Base-by-base conservation (phyloP, 1,284 basidiomycete species). In the Ganoderma boninense region DNA sequence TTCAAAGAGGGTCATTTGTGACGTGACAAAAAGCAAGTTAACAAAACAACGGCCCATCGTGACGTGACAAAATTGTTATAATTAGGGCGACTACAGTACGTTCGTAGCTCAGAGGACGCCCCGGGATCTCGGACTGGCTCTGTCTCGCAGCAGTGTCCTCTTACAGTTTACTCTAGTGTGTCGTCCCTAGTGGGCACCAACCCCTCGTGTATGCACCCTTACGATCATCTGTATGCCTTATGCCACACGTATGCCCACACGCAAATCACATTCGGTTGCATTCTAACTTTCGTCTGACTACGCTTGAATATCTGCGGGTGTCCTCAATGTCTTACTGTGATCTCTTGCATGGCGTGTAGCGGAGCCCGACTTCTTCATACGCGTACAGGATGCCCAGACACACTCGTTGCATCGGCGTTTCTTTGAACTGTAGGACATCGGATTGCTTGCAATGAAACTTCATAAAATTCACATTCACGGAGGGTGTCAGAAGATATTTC, bases 231-330 rank as follows among this genome's bases (percentile, higher is more conserved):
- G 57, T 72, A 73, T 73, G 71, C 67, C 66, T 66, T 74, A 74
- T 73, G 74, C 74, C 52, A 62, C 64, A 66, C 18, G 32, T 67
- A 73, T 72, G 68, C 71, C 35, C 69, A 66, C 60, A 23, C n/a
- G 60, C 60, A 61, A 44, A 62, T 42, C 38, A 23, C 40, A 43
- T 23, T 62, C 23, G 16, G 23, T n/a, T 35, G 18, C 16, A 10
- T 26, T 42, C n/a, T 35, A 57, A 54, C 52, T 4, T 35, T 18
- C 32, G 32, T 14, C 16, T 35, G 54, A 57, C 16, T 57, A 11
- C 26, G 49, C 23, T 26, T 23, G n/a, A 10, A 11, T 49, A n/a
- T 23, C 7, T 49, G 46, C 10, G 46, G n/a, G 46, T 49, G 46
- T 16, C 38, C 16, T 18, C 20, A 46, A 1, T 7, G 7, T 38